Evolutionary conservation across 495 filamentous ascomycete genomes (phyloP).

Genomic region (Aspergillus avenaceus): DNA sequence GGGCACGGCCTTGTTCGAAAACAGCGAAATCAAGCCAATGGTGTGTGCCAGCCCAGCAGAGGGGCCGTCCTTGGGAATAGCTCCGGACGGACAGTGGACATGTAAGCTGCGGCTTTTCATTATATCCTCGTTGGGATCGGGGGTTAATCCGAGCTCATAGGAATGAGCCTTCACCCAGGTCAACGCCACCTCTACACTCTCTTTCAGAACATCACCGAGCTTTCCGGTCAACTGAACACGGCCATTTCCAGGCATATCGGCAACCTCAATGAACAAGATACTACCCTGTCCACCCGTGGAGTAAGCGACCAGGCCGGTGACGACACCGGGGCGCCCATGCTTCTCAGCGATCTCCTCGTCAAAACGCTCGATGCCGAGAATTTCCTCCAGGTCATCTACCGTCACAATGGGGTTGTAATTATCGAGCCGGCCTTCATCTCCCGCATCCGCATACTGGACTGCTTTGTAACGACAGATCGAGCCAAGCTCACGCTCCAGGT

Average conservation of each 20-base stretch:
- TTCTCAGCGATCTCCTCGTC: constrained; percentile 95
- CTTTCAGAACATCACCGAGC: constrained; percentile 95
- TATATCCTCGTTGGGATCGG: constrained; percentile 79
- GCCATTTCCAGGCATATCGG: constrained; percentile 92
- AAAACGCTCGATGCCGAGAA: constrained; percentile 90
- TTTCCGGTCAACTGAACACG: constrained; percentile 96
- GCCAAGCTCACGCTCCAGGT: constrained; percentile 91
- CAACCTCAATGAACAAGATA: constrained; percentile 97
- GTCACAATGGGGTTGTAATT: constrained; percentile 72
- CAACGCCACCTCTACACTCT: constrained; percentile 92
- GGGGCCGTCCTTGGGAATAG: constrained; percentile 89
- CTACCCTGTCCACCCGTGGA: constrained; percentile 87
- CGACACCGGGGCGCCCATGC: constrained; percentile 81
- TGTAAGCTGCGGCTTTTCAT: constrained; percentile 95
- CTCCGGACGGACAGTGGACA: constrained; percentile 92
- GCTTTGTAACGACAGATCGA: constrained; percentile 93
- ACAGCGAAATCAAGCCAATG: constrained; percentile 86
- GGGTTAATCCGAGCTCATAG: constrained; percentile 81
- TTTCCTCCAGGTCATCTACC: constrained; percentile 77
- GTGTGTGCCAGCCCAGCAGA: constrained; percentile 93
- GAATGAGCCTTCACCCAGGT: constrained; percentile 97
- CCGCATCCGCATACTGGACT: constrained; percentile 87
- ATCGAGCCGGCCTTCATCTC: constrained; percentile 64
- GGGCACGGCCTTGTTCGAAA: constrained; percentile 82
- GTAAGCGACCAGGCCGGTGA: constrained; percentile 97